Evolutionary conservation across 1,284 basidiomycete genomes (phyloP).

Genomic region (Rhodotorula sp.): DNA sequence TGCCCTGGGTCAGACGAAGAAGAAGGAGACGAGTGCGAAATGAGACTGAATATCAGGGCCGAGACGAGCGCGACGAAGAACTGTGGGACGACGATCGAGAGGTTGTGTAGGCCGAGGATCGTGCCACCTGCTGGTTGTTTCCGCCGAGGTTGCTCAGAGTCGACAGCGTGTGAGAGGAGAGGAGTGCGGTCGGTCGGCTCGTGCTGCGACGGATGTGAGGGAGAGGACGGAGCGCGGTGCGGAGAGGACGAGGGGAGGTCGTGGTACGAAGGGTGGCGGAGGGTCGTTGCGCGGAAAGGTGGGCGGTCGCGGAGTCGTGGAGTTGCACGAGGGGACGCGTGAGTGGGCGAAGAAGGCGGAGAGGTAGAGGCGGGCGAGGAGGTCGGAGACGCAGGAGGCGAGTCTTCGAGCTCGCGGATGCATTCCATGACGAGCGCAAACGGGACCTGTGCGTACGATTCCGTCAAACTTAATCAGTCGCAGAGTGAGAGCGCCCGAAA

Average conservation of each 20-base stretch:
- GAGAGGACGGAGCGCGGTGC: neutral
- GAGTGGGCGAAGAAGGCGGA: neutral
- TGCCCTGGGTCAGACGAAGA: too few relatives aligned
- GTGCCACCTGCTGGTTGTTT: conserved; percentile 30
- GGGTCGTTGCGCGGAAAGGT: neutral
- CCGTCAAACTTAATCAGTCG: neutral
- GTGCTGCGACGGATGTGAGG: neutral
- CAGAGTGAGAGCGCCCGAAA: too few relatives aligned
- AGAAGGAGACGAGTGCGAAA: neutral
- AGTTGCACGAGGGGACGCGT: neutral
- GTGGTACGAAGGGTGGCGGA: neutral
- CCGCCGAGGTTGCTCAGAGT: neutral
- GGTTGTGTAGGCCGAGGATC: conserved; percentile 46
- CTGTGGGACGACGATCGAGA: conserved; percentile 43
- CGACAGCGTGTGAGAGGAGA: neutral
- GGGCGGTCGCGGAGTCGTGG: neutral
- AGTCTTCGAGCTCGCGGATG: conserved; percentile 37
- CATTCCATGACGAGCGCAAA: conserved; percentile 46
- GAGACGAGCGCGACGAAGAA: conserved; percentile 47
- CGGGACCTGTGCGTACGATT: conserved; percentile 33
- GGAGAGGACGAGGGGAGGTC: neutral
- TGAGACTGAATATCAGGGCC: conserved; percentile 47
- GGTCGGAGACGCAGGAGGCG: neutral
- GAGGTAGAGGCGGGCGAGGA: neutral
- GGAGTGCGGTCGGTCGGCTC: neutral